A percentile compares a stretch with the other conserved stretches of the same genome.
These are phyloP conservation scores for Tetraselmis striata DNA, from an alignment of 139 green algal species.

Conservation along the genomic window DNA sequence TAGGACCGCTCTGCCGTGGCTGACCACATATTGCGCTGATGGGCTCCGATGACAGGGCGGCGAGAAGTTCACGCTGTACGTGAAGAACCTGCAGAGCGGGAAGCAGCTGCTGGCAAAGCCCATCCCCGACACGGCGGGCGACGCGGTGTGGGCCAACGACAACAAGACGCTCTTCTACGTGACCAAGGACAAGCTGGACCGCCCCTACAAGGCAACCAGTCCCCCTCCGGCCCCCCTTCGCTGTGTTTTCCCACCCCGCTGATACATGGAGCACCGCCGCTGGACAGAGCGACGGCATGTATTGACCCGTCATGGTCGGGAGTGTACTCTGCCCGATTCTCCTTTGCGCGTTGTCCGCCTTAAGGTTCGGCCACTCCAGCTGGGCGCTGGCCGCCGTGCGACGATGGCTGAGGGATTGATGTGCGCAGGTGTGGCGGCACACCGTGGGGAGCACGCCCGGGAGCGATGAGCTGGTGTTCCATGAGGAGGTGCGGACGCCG, in stretches of 20 bases:
- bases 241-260: no score
- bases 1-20: no score
- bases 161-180: constrained; percentile 29
- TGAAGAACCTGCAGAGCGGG: constrained; percentile 58
- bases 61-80: constrained; percentile 76
- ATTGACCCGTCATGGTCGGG: no score
- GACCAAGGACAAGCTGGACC: constrained; percentile 38
- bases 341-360: no score
- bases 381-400: no score
- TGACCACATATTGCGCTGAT: no score
- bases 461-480: constrained; percentile 59
- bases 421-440: constrained; percentile 49
- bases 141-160: constrained; percentile 45
- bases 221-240: no score
- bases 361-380: no score
- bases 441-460: constrained; percentile 38
- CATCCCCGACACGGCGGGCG: constrained; percentile 51
- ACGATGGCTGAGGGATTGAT: not conserved
- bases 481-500: constrained; percentile 55
- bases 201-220: constrained; percentile 24
- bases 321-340: no score
- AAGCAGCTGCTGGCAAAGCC: constrained; percentile 42
- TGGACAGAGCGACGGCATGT: no score
- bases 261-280: no score
- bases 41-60: no score